Base-by-base conservation (phyloP, 2,329 filamentous ascomycete species). In the Aspergillus fructus region DNA sequence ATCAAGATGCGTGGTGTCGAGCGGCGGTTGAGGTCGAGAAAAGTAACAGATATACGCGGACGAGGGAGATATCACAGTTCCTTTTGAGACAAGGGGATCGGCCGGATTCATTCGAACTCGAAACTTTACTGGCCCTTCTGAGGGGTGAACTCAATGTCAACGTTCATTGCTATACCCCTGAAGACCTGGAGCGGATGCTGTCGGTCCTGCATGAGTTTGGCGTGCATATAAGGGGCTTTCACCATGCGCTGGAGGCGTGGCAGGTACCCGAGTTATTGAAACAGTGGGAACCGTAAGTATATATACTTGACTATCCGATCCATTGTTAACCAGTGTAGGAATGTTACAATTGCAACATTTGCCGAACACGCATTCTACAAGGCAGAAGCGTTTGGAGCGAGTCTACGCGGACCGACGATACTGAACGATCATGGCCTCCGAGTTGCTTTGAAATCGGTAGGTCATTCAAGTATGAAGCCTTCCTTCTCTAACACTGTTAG, bases 291-390 rank as follows among this genome's bases (percentile, higher is more conserved):
- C 43, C 23, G 43, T 47, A 30, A 33, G 43, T 30, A 0, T 9
- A 11, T 12, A 9, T 3, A 24, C 3, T 15, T 47, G 9, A 2
- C 15, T 5, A 5, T 4, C 17, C 23, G 40, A 42, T 19, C n/a
- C 8, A 42, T 11, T 30, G 9, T 11, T 30, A 30, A 30, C 27
- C 27, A 30, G 9, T 11, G 0, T 19, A 66, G 60, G 49, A n/a
- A 82, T 80, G 3, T 82, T 79, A 15, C 87, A 83, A n/a, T 74
- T n/a, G 64, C 64, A 8, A 64, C 89, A 3, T 90, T 90, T 64
- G 86, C 87, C 9, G 86, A 89, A 66, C 88, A 86, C 68, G 89
- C 89, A 84, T 88, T 83, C 69, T 90, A 89, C 79, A 89, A 90
- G 72, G 78, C 82, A 1, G 88, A 90, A 72, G 76, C 86, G 0